Evolutionary conservation across 163 green algal species (phyloP), one percentile per base, ranked within the genome.

Genomic region (Coccomyxa subellipsoidea): DNA sequence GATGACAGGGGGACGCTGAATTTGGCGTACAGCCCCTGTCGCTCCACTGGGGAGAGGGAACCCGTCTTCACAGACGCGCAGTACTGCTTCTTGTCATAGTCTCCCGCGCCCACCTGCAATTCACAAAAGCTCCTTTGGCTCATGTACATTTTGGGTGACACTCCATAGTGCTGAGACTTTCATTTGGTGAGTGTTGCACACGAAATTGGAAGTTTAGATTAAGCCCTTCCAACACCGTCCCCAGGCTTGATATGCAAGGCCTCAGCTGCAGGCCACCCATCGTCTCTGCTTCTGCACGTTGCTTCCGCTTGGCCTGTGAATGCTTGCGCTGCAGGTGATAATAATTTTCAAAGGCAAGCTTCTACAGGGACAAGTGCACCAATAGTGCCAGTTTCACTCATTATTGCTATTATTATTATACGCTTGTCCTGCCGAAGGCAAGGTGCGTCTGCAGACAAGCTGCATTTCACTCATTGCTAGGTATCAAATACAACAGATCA

Each of bases 61-160:
- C 54, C 12, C 29, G 23, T 32, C 39, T 38, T 40, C 23, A 81
- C 47, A n/a, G 36, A n/a, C 32, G 15, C 54, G 81, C 37, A 69
- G 80, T 80, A 79, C 38, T 36, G 54, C 31, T 71, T 40, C 81
- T 86, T 7, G 85, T 89, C 69, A 76, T 80, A 15, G 81, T 88
- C 12, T 54, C 81, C 36, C 69, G 86, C 15, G 78, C 81, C 38
- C 78, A 80, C 34, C 85, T 85, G 70, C 21, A 23, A 4, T 7
- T 32, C 18, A n/a, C 32, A 39, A 21, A 15, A 77, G 5, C 18
- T 23, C 31, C 25, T 32, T 53, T 0, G 18, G 21, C 27, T 8
- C 7, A 73, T n/a, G 21, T 3, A 12, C 27, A n/a, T 37, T n/a
- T n/a, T n/a, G n/a, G n/a, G n/a, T n/a, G n/a, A n/a, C n/a, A n/a